Evolutionary conservation across 1,139 yeast species (phyloP).

Genomic region (Hansenula lynferdii): DNA sequence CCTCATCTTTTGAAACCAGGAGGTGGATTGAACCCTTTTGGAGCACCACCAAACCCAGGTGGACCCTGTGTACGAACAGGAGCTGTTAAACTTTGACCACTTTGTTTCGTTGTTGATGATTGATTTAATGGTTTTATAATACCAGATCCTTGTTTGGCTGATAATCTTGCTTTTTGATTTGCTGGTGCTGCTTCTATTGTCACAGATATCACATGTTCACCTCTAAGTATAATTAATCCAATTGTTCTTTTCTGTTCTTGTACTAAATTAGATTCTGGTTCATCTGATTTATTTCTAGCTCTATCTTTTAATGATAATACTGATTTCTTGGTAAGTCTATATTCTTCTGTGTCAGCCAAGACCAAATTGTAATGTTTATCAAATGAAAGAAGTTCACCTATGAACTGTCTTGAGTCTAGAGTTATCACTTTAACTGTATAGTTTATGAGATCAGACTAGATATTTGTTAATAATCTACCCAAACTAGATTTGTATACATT

Average conservation of each 20-base stretch:
- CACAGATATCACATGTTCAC: slow-evolving; percentile 83
- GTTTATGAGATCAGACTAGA: slow-evolving; percentile 64
- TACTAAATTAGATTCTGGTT: slow-evolving; percentile 26
- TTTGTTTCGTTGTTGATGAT: slow-evolving; percentile 5
- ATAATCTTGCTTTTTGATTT: slow-evolving; percentile 12
- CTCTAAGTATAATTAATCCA: slow-evolving; percentile 82
- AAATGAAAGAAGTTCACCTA: slow-evolving; percentile 82
- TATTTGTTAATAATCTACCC: slow-evolving; percentile 21
- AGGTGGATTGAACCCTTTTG: slow-evolving; percentile 36
- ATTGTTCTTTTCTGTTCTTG: slow-evolving; percentile 64
- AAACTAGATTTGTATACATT: too few species aligned
- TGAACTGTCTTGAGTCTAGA: slow-evolving; percentile 66
- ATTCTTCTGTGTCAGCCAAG: slow-evolving; percentile 80
- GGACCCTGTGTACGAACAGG: slow-evolving; percentile 20
- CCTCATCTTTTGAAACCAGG: slow-evolving; percentile 36
- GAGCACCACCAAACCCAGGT: slow-evolving; percentile 23
- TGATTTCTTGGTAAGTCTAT: slow-evolving; percentile 65
- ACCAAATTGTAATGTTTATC: slow-evolving; percentile 90
- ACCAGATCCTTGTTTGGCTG: slow-evolving; percentile 18
- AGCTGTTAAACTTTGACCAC: slow-evolving; percentile 10
- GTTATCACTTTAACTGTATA: slow-evolving; percentile 71
- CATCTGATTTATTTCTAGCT: slow-evolving; percentile 22
- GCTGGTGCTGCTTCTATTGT: slow-evolving; percentile 76
- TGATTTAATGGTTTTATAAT: slow-evolving; percentile 21
- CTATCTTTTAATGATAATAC: slow-evolving; percentile 35